Base-by-base conservation (phyloP, 2,329 filamentous ascomycete species). In the Cadophora gregata region DNA sequence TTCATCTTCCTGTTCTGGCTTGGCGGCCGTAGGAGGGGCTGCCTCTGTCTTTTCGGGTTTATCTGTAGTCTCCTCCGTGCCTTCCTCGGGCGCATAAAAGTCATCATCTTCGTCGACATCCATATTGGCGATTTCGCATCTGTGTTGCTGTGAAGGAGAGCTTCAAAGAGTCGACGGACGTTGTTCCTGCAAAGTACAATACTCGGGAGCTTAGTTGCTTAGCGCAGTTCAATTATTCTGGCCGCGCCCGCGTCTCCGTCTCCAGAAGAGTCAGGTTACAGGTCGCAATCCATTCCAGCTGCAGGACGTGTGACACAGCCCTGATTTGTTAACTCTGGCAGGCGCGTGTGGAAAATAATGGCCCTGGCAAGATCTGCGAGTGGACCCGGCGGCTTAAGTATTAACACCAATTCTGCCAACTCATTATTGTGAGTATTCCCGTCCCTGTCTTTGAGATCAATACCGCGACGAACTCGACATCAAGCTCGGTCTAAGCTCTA, bases 21-120 rank as follows among this genome's bases (percentile, higher is more conserved):
- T 72, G 10, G 76, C 70, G 1, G 72, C 65, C 21, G 74, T 47
- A 50, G 76, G 61, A 50, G 72, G 60, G 36, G 70, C 67, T 72
- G 75, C 71, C 70, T 71, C 64, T 31, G 71, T 50, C 59, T 68
- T 58, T 53, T 66, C 29, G 4, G 56, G 50, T 25, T 47, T 42
- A 50, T 74, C 70, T n/a, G 51, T 66, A 1, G 48, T 63, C 24
- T 71, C 33, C 38, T 71, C 64, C 27, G 80, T 80, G 47, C 83
- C 80, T 77, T 88, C 86, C 67, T 89, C 87, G 1, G 85, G 84
- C 66, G 84, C 85, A 75, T 90, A 90, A 73, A 90, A 88, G 77
- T 90, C 88, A 70, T 90, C 88, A 60, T 89, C 87, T 70, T 90
- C 87, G 77, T 90, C 88, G 66, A 90, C 85, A 75, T 90, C 87